Percentiles rank a stretch among this genome's conserved stretches.
These are phyloP conservation scores for Lophiotrema nucula DNA, from an alignment of 495 filamentous ascomycete species.

Conservation along the genomic window DNA sequence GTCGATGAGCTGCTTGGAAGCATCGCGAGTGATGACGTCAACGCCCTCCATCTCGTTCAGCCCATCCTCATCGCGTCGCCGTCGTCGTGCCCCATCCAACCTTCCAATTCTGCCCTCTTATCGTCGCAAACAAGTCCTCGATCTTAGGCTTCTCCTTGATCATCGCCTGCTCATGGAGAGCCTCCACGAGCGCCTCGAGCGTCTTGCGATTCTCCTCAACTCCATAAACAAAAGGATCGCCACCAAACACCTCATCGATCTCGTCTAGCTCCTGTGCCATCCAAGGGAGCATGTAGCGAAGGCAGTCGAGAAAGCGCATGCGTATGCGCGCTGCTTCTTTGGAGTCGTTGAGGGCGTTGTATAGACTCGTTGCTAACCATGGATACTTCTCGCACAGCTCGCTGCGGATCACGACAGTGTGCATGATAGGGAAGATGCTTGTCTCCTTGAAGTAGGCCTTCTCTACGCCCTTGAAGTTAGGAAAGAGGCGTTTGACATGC, in stretches of 20 bases:
- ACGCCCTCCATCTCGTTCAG: no score
- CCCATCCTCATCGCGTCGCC: neutral
- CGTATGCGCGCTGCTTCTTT: constrained; percentile 37
- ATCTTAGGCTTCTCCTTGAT: constrained; percentile 30
- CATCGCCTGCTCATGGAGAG: constrained; percentile 40
- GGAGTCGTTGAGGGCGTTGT: constrained; percentile 41
- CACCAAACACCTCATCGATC: constrained; percentile 41
- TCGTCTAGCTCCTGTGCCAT: constrained; percentile 40
- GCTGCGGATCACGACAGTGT: constrained; percentile 40
- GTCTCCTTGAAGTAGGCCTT: constrained; percentile 41
- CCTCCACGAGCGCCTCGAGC: constrained; percentile 39
- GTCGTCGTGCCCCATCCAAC: constrained; percentile 2
- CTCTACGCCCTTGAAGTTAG: constrained; percentile 44
- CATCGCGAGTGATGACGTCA: no score
- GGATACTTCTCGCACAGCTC: constrained; percentile 39
- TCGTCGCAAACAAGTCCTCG: constrained; percentile 41
- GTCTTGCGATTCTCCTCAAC: constrained; percentile 41
- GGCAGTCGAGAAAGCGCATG: constrained; percentile 32
- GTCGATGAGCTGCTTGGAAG: no score
- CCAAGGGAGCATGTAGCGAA: constrained; percentile 46
- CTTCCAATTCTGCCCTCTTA: constrained; percentile 13
- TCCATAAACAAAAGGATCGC: constrained; percentile 41
- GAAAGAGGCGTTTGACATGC: constrained; percentile 42
- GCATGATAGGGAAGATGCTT: constrained; percentile 49
- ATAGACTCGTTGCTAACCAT: constrained; percentile 38